Evolutionary conservation across 1,139 yeast genomes (phyloP).

Genomic region (Diutina pseudorugosa): DNA sequence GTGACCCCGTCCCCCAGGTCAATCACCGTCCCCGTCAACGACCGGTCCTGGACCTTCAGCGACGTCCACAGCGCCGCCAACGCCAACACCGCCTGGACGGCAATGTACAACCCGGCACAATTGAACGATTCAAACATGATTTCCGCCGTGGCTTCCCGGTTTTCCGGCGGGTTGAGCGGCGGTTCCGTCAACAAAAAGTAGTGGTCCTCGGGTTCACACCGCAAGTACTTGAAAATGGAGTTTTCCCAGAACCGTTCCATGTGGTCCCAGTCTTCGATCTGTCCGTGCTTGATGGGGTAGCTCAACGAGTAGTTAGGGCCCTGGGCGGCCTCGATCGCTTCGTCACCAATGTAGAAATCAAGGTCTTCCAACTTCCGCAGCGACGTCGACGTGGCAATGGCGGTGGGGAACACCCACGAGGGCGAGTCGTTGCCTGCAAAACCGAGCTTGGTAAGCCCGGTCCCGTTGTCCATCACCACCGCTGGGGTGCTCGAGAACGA

Average conservation of each 20-base stretch:
- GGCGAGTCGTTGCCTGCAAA: constrained; percentile 99
- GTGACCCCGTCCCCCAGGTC: constrained; percentile 98
- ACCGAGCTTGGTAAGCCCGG: constrained; percentile 94
- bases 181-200: constrained; percentile 93
- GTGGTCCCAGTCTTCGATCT: constrained; percentile 98
- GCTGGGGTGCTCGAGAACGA: constrained; percentile 73
- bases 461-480: constrained; percentile 96
- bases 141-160: constrained; percentile 96
- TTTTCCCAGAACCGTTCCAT: constrained; percentile 99
- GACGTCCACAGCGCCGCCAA: constrained; percentile 99
- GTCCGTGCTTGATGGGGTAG: constrained; percentile 96
- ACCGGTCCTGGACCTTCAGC: constrained; percentile 86
- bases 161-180: constrained; percentile 96
- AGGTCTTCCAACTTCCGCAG: constrained; percentile 86
- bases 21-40: constrained; percentile 94
- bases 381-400: constrained; percentile 69
- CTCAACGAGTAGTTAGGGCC: constrained; percentile 82
- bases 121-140: constrained; percentile 97
- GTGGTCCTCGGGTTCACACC: constrained; percentile 98
- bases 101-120: constrained; percentile 96
- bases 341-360: constrained; percentile 92
- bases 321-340: constrained; percentile 79
- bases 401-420: constrained; percentile 94
- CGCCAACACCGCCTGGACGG: constrained; percentile 97
- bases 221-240: constrained; percentile 85